Evolutionary conservation across 129 eudicot genomes (phyloP).

Genomic region (Chrysanthemum lavandulifolium): DNA sequence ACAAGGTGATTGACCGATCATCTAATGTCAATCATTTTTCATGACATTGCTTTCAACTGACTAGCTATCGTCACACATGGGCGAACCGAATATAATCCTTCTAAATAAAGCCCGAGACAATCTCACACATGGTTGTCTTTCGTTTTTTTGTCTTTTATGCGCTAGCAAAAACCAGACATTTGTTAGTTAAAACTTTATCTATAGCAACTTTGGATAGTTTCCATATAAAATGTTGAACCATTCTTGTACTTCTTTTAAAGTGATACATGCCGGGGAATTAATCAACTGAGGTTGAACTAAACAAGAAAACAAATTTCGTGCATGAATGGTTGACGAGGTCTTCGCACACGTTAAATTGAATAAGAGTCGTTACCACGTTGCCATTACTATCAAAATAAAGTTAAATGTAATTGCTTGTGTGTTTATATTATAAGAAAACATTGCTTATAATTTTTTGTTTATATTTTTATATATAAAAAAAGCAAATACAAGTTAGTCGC

Average conservation of each 20-base stretch:
- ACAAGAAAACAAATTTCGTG: constrained; percentile 15
- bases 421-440: too few relatives aligned
- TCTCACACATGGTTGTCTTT: too few relatives aligned
- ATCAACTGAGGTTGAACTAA: constrained; percentile 11
- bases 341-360: constrained; percentile 15
- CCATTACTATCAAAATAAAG: background rate
- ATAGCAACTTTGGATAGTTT: too few relatives aligned
- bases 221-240: background rate
- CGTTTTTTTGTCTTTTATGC: too few relatives aligned
- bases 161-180: too few relatives aligned
- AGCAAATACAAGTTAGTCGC: background rate
- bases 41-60: too few relatives aligned
- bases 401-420: background rate
- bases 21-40: too few relatives aligned
- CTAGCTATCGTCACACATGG: too few relatives aligned
- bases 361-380: constrained; percentile 17
- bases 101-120: too few relatives aligned
- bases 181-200: too few relatives aligned
- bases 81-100: too few relatives aligned
- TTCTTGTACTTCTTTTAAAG: background rate
- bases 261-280: background rate
- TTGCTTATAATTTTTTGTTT: background rate
- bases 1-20: too few relatives aligned
- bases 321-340: constrained; percentile 21
- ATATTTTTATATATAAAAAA: background rate